Base-by-base conservation (phyloP, 2,329 filamentous ascomycete genomes). In the Talaromyces atroroseus region DNA sequence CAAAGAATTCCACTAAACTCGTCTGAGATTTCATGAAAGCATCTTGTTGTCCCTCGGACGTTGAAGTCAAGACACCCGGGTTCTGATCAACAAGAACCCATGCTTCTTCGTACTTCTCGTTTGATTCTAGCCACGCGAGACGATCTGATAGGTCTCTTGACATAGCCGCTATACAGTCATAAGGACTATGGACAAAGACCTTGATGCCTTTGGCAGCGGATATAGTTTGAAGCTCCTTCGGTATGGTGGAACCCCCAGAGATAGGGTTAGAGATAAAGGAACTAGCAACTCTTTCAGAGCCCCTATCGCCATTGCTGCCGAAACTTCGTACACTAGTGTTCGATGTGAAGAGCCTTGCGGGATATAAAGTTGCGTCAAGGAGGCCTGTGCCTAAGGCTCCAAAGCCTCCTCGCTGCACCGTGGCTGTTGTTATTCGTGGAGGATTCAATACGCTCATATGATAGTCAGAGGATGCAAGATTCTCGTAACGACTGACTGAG, bases 161-260 rank as follows among this genome's bases (percentile, higher is more conserved):
- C 2, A 94, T 90, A 0, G 90, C 90, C 54, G 96, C 77, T n/a
- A 97, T 87, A 65, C 92, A 97, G 72, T 99, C 94, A 67, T 95
- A 99, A 0, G 94, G 94, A 64, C 91, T 96, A 66, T 96, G 91
- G 42, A 99, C 90, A 68, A 96, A 96, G 16, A 99, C 88, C 66
- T 97, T 89, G 62, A 86, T 78, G 6, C 86, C 85, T 38, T 80
- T 76, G 10, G 80, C 78, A 5, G 75, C 71, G 18, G 76, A 74
- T 61, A 81, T 75, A 48, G 77, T 79, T 61, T 80, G 78, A 2
- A 74, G 60, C 59, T 76, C 70, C 61, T 73, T 73, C 20, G 70
- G 61, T 46, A 71, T 24, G 71, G 71, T 23, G 20, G 57, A 56
- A 34, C 69, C 68, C 18, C 58, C 60, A 70, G 64, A 80, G 71